A percentile compares a stretch with the other conserved stretches of the same genome.
phyloP scores from a whole-genome alignment of 169 alveolate species.

The Perkinsus chesapeaki region DNA sequence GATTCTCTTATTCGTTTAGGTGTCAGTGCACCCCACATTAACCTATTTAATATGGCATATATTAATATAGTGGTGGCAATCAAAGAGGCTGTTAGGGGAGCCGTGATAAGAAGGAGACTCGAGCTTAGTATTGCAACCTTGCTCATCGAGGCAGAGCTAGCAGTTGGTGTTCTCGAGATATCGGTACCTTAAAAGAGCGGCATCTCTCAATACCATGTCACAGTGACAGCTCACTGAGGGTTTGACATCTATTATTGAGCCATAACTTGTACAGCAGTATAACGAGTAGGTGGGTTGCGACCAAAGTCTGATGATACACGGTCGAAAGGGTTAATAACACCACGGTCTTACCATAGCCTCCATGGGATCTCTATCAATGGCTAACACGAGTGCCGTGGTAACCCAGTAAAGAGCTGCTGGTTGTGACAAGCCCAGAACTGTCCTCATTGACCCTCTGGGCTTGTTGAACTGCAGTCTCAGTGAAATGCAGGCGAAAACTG shows the following conservation, averaged over 20 bases:
- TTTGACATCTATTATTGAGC: not conserved
- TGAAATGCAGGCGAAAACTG: not conserved
- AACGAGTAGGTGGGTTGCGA: not conserved
- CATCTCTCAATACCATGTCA: too few species aligned
- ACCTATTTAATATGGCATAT: not conserved
- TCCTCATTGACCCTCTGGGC: not conserved
- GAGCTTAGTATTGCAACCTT: too few species aligned
- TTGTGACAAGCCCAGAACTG: not conserved
- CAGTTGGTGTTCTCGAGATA: too few species aligned
- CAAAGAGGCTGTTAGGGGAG: not conserved
- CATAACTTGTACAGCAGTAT: not conserved
- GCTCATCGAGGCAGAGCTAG: too few species aligned
- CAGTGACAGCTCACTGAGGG: too few species aligned
- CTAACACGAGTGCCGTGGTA: not conserved
- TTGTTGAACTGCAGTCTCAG: not conserved
- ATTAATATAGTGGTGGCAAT: not conserved
- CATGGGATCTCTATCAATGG: not conserved
- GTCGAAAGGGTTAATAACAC: not conserved
- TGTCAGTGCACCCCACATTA: not conserved
- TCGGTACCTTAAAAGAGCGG: too few species aligned
- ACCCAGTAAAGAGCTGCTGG: not conserved
- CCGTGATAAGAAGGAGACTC: not conserved
- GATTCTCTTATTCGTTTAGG: not conserved
- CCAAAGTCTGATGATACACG: not conserved
- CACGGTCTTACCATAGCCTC: not conserved